Percentiles rank a stretch among this genome's conserved stretches.
These are phyloP conservation scores for Vaccinium myrtillus DNA, from an alignment of 148 eudicot species.

Conservation along the genomic window DNA sequence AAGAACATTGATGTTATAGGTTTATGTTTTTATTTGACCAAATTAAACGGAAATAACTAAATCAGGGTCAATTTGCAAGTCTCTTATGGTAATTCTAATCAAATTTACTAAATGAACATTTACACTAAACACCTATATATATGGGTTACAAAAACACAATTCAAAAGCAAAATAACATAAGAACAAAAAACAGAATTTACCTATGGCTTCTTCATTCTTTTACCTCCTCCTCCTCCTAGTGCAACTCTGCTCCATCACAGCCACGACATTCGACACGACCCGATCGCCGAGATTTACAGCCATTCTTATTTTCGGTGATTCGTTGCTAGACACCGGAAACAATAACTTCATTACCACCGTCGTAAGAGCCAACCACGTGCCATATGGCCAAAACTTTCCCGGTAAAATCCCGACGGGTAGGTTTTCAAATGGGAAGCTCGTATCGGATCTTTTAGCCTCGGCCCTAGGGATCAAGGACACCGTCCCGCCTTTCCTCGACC, in stretches of 20 bases:
- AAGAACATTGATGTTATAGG: background rate
- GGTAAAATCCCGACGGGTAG: constrained; percentile 43
- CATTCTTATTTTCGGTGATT: constrained; percentile 58
- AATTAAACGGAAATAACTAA: background rate
- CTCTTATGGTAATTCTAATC: too few species aligned
- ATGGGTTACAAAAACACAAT: background rate
- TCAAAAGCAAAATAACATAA: background rate
- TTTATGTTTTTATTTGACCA: background rate
- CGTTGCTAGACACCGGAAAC: constrained; percentile 50
- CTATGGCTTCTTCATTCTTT: constrained; percentile 9
- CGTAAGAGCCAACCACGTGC: constrained; percentile 42
- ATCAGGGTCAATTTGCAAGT: background rate
- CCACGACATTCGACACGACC: background rate
- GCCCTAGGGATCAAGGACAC: constrained; percentile 39
- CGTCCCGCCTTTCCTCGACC: constrained; percentile 42
- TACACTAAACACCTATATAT: background rate
- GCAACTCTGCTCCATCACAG: background rate
- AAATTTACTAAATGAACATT: background rate
- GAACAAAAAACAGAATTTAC: too few species aligned
- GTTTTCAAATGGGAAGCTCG: constrained; percentile 49
- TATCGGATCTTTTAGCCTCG: constrained; percentile 43
- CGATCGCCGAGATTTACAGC: constrained; percentile 30
- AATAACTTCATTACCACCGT: constrained; percentile 38
- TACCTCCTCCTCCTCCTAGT: background rate
- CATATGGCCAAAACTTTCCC: constrained; percentile 51